Percentiles rank a stretch among this genome's conserved stretches.
Conservation (phyloP, 1,284 basidiomycete genomes). For the Pterulicium gracile region DNA sequence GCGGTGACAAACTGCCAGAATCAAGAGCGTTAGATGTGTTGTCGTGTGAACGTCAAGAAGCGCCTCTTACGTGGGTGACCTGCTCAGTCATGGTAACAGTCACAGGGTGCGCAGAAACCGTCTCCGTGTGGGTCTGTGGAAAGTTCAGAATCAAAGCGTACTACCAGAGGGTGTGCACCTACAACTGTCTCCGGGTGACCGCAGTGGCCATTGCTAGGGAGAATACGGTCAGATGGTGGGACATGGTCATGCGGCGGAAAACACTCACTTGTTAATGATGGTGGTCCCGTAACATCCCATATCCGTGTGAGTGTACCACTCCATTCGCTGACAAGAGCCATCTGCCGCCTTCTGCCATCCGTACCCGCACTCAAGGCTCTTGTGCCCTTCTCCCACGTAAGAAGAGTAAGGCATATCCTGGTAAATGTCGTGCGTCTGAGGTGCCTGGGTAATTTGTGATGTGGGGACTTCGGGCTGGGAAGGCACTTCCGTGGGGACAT, state of each 20-base stretch:
- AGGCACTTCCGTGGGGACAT: slow-evolving; percentile 10
- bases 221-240: too few relatives aligned
- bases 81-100: slow-evolving; percentile 26
- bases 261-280: slow-evolving; percentile 42
- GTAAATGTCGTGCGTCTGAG: slow-evolving; percentile 30
- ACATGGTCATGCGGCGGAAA: neutral
- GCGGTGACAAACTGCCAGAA: too few relatives aligned
- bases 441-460: slow-evolving; percentile 26
- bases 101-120: neutral
- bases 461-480: slow-evolving; percentile 13
- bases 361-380: slow-evolving; percentile 55
- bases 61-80: slow-evolving; percentile 9
- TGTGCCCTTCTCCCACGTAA: slow-evolving; percentile 51
- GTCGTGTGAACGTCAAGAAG: too few relatives aligned
- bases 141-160: slow-evolving; percentile 11
- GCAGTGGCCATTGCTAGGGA: too few relatives aligned
- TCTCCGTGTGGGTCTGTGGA: slow-evolving; percentile 2
- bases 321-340: slow-evolving; percentile 39
- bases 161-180: too few relatives aligned
- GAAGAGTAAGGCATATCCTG: slow-evolving; percentile 44
- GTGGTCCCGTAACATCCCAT: slow-evolving; percentile 55
- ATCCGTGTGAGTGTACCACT: slow-evolving; percentile 34
- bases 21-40: too few relatives aligned
- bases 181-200: too few relatives aligned
- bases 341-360: slow-evolving; percentile 45